Evolutionary conservation across 2,329 filamentous ascomycete genomes (phyloP).

Genomic region (Beauveria sp.): DNA sequence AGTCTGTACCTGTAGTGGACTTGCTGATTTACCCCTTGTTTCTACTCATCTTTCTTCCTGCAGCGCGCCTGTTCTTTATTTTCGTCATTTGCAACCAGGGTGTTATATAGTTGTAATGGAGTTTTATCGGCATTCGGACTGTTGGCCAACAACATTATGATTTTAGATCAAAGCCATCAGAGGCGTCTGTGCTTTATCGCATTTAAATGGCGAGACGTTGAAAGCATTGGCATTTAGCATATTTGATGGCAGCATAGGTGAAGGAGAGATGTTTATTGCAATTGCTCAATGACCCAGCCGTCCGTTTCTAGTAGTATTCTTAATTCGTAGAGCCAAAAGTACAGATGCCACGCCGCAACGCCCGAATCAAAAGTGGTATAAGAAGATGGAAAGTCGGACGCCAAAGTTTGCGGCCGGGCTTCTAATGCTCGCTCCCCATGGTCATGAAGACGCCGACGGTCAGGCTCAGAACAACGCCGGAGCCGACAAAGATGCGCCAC

Average conservation of each 20-base stretch:
- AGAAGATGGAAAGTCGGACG: background rate
- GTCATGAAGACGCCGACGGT: slow-evolving; percentile 61
- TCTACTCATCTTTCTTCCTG: background rate
- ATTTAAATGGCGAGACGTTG: background rate
- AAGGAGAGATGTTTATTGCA: slow-evolving; percentile 11
- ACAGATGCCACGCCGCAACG: background rate
- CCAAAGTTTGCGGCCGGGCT: background rate
- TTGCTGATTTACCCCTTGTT: background rate
- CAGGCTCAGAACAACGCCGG: slow-evolving; percentile 74
- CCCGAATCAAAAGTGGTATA: background rate
- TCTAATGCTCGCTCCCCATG: slow-evolving; percentile 28
- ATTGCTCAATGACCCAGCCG: background rate
- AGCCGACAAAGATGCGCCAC: slow-evolving; percentile 78
- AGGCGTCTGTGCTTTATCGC: background rate
- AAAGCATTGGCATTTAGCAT: slow-evolving; percentile 10
- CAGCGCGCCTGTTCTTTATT: background rate
- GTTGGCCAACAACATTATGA: background rate
- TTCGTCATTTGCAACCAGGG: slow-evolving; percentile 10
- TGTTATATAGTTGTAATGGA: slow-evolving; percentile 8
- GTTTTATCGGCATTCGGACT: slow-evolving; percentile 5
- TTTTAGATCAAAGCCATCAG: background rate
- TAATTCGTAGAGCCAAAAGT: background rate
- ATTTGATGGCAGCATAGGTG: background rate
- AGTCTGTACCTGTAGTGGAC: slow-evolving; percentile 73
- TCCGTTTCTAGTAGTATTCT: background rate